phyloP scores from a whole-genome alignment of 1,284 basidiomycete species.

The Naganishia sp. region DNA sequence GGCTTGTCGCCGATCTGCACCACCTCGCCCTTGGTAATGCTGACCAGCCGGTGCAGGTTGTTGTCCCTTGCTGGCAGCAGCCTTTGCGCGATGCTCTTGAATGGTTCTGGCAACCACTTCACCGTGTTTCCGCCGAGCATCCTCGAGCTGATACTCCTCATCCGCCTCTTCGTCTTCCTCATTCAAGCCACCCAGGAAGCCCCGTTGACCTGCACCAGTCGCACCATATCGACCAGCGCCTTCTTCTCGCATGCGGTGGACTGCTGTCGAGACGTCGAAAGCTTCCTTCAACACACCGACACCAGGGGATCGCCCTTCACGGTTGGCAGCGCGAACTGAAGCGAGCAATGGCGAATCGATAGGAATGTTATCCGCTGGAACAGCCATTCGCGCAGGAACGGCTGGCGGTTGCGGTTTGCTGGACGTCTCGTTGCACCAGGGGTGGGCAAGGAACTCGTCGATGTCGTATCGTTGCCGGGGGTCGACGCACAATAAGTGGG shows the following conservation, averaged over 20 bases:
- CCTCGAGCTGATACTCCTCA: constrained; percentile 57
- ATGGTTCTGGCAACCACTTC: constrained; percentile 55
- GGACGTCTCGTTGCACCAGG: constrained; percentile 73
- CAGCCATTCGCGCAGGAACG: constrained; percentile 65
- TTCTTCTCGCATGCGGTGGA: constrained; percentile 99
- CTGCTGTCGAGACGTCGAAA: constrained; percentile 98
- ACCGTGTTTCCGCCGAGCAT: constrained; percentile 59
- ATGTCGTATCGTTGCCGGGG: constrained; percentile 94
- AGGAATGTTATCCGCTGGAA: constrained; percentile 61
- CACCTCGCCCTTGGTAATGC: constrained; percentile 54
- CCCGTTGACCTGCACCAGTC: constrained; percentile 75
- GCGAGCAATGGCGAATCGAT: constrained; percentile 90
- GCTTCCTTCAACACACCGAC: constrained; percentile 92
- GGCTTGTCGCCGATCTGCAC: constrained; percentile 56
- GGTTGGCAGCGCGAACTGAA: constrained; percentile 68
- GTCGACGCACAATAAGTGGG: constrained; percentile 92
- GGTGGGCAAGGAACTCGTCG: constrained; percentile 94
- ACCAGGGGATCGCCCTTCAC: constrained; percentile 86
- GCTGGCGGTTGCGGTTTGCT: constrained; percentile 53
- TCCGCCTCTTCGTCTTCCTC: constrained; percentile 79
- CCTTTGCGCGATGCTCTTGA: constrained; percentile 51
- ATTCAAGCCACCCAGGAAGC: constrained; percentile 82
- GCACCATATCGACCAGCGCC: constrained; percentile 79
- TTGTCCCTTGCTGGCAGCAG: constrained; percentile 54
- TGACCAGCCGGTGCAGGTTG: constrained; percentile 53